phyloP scores from a whole-genome alignment of 208 protist genomes.

The Acanthamoeba lenticulata region DNA sequence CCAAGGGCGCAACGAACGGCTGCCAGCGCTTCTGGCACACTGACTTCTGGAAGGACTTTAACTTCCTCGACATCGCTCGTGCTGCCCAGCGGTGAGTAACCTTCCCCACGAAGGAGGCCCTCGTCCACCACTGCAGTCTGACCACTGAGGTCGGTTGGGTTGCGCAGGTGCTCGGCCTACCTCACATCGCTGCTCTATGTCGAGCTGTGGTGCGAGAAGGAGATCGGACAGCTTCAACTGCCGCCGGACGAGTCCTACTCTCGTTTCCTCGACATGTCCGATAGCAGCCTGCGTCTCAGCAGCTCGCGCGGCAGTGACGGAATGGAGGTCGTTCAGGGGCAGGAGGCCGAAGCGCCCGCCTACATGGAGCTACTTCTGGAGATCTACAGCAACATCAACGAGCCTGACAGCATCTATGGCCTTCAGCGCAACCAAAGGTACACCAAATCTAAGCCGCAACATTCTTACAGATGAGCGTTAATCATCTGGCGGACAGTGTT shows the following conservation, averaged over 20 bases:
- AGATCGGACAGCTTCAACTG: constrained; percentile 47
- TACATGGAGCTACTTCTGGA: constrained; percentile 64
- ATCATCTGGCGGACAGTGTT: background rate
- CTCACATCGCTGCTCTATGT: constrained; percentile 60
- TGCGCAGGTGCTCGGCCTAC: constrained; percentile 62
- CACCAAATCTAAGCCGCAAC: too few relatives aligned
- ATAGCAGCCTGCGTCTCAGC: background rate
- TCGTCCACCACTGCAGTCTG: background rate
- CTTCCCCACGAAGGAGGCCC: background rate
- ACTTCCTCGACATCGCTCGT: constrained; percentile 59
- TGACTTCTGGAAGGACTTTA: constrained; percentile 66
- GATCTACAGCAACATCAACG: constrained; percentile 73
- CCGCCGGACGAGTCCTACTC: constrained; percentile 25
- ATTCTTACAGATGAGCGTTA: background rate
- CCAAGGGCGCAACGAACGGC: background rate
- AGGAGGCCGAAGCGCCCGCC: background rate
- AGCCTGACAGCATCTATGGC: constrained; percentile 71
- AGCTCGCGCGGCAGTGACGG: background rate
- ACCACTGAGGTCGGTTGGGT: too few relatives aligned
- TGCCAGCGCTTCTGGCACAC: constrained; percentile 57
- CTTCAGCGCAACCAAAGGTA: constrained; percentile 64
- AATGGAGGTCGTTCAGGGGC: background rate
- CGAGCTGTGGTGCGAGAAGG: constrained; percentile 61
- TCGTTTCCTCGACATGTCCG: background rate
- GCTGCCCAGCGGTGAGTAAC: constrained; percentile 42